Conservation (phyloP, 441 rosid genomes). For the Gossypium armourianum region DNA sequence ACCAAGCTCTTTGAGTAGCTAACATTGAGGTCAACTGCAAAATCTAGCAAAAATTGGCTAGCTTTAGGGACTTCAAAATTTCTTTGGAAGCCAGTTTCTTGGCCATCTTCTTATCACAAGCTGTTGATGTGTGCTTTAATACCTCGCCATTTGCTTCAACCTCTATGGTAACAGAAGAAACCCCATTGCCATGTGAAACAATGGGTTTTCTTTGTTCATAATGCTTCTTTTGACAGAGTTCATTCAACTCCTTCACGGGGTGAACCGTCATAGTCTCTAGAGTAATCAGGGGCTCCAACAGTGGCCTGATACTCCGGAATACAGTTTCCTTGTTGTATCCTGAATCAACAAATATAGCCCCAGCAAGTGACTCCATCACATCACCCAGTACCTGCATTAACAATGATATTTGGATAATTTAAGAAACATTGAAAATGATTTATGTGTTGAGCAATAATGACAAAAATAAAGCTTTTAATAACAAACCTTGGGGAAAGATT, state of each 20-base stretch:
- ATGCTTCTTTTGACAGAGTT: slow-evolving; percentile 40
- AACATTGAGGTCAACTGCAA: background rate
- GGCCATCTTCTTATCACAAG: slow-evolving; percentile 39
- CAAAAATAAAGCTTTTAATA: too few species aligned
- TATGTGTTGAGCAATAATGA: background rate
- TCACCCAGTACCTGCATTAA: slow-evolving; percentile 71
- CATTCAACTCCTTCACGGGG: slow-evolving; percentile 51
- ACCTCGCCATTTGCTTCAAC: slow-evolving; percentile 39
- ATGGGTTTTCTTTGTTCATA: slow-evolving; percentile 22
- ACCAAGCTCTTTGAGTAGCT: background rate
- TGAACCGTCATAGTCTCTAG: slow-evolving; percentile 50
- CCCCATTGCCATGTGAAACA: slow-evolving; percentile 16
- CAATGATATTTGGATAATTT: background rate
- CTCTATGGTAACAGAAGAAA: slow-evolving; percentile 30
- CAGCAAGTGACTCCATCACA: slow-evolving; percentile 72
- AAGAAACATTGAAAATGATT: background rate
- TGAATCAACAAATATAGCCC: slow-evolving; percentile 74
- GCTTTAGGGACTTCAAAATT: slow-evolving; percentile 44
- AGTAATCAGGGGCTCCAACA: slow-evolving; percentile 62
- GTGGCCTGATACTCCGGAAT: slow-evolving; percentile 49
- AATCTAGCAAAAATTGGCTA: background rate
- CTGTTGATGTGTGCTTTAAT: slow-evolving; percentile 28
- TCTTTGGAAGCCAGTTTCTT: slow-evolving; percentile 46
- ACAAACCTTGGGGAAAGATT: slow-evolving; percentile 66
- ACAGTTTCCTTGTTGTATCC: slow-evolving; percentile 50